Evolutionary conservation across 805 yeast genomes (phyloP).

Genomic region (Kodamaea sagamina): DNA sequence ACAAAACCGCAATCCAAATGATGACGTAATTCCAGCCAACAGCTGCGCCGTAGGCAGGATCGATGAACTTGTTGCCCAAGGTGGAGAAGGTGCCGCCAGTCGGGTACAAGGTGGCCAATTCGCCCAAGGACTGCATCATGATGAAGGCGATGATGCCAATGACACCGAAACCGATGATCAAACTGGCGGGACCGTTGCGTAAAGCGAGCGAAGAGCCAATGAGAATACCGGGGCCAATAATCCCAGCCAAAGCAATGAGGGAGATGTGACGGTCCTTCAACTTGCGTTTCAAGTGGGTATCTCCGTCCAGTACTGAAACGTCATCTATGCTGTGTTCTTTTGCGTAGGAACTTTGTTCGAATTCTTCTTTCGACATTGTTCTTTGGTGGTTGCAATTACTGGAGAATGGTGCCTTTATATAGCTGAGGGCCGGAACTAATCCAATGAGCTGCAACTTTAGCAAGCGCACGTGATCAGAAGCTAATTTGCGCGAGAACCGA

Average conservation of each 20-base stretch:
- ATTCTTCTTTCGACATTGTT: constrained; percentile 7
- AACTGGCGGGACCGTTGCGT: constrained; percentile 52
- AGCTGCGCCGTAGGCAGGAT: constrained; percentile 59
- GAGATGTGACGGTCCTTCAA: constrained; percentile 54
- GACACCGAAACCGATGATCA: constrained; percentile 52
- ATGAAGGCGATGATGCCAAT: constrained; percentile 55
- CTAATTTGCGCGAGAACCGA: too few relatives aligned
- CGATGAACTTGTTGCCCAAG: constrained; percentile 51
- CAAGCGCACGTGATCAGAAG: too few relatives aligned
- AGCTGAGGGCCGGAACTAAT: not conserved
- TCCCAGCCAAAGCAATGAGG: constrained; percentile 55
- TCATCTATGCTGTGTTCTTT: constrained; percentile 7
- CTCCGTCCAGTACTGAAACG: constrained; percentile 9
- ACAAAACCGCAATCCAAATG: constrained; percentile 56
- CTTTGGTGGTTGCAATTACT: not conserved
- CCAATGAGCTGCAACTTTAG: not conserved
- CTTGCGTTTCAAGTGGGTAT: constrained; percentile 16
- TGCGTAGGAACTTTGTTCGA: not conserved
- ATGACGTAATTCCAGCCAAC: constrained; percentile 55
- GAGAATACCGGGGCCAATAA: constrained; percentile 61
- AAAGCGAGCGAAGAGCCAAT: constrained; percentile 57
- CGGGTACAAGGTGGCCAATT: constrained; percentile 54
- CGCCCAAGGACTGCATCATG: constrained; percentile 60
- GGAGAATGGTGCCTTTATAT: not conserved
- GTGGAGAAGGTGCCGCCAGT: constrained; percentile 54